Percentiles rank a stretch among this genome's conserved stretches.
phyloP scores from a whole-genome alignment of 495 filamentous ascomycete genomes.

The Lophiostoma macrostomum region DNA sequence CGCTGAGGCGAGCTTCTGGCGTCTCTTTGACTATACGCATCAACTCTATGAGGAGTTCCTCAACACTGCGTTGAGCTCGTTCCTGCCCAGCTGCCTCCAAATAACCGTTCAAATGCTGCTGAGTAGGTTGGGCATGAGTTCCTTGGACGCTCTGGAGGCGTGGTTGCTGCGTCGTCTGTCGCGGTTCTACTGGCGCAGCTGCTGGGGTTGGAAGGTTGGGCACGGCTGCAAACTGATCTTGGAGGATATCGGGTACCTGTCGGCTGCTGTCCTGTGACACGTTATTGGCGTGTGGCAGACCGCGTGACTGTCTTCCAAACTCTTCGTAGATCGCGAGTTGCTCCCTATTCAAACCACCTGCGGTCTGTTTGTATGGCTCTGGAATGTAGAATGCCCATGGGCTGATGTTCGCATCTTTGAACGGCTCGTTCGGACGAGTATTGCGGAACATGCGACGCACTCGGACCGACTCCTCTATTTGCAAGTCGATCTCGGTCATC shows the following conservation, averaged over 20 bases:
- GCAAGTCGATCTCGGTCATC: constrained; percentile 87
- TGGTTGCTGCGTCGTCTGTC: constrained; percentile 59
- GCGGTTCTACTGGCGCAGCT: constrained; percentile 71
- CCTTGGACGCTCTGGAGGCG: constrained; percentile 37
- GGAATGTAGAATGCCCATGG: constrained; percentile 87
- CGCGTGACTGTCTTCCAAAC: constrained; percentile 78
- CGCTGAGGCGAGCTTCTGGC: constrained; percentile 65
- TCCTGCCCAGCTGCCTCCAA: constrained; percentile 54
- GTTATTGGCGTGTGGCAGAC: constrained; percentile 55
- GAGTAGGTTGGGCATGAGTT: constrained; percentile 40
- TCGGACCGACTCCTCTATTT: constrained; percentile 74
- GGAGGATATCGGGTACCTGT: constrained; percentile 70
- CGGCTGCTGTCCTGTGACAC: constrained; percentile 57
- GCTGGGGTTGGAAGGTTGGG: constrained; percentile 75
- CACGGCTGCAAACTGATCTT: constrained; percentile 75
- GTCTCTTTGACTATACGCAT: constrained; percentile 61
- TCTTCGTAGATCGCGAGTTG: constrained; percentile 96
- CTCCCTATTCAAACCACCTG: constrained; percentile 79
- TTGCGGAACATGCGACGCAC: constrained; percentile 67
- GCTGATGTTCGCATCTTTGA: constrained; percentile 70
- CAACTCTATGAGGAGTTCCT: constrained; percentile 68
- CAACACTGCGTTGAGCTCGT: constrained; percentile 55
- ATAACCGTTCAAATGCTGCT: constrained; percentile 62
- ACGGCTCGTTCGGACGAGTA: constrained; percentile 73
- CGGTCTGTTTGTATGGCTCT: constrained; percentile 78